Evolutionary conservation across 2,329 filamentous ascomycete genomes (phyloP).

Genomic region (Diatrype stigma): DNA sequence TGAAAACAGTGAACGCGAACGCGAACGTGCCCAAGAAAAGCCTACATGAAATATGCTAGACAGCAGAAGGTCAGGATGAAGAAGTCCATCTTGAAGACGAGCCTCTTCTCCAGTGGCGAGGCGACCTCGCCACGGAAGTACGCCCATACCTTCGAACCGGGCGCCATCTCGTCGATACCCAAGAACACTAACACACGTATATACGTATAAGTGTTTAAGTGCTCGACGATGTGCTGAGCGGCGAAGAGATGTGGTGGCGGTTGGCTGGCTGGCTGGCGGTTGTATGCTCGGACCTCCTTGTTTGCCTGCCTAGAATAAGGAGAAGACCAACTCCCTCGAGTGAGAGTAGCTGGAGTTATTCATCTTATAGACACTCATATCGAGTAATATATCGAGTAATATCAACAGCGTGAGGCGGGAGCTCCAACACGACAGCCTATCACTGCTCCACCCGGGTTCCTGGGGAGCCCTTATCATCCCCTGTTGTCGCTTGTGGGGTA

Average conservation of each 20-base stretch:
- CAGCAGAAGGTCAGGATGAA: conserved; percentile 26
- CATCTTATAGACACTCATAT: not conserved
- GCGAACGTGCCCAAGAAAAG: no score
- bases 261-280: no score
- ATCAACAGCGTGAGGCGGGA: not conserved
- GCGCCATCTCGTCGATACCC: no score
- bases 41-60: conserved; percentile 18
- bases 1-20: no score
- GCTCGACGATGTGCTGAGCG: no score
- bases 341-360: no score
- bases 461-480: not conserved
- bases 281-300: no score
- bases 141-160: not conserved
- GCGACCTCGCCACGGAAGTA: conserved; percentile 1
- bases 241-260: no score
- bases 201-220: no score
- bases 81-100: conserved; percentile 27
- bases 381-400: not conserved
- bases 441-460: not conserved
- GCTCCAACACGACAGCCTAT: not conserved
- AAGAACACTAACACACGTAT: no score
- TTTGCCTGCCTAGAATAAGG: no score
- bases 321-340: no score
- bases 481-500: not conserved
- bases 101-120: conserved; percentile 17